phyloP scores from a whole-genome alignment of 306 rosid genomes.

The Biancaea sappan region DNA sequence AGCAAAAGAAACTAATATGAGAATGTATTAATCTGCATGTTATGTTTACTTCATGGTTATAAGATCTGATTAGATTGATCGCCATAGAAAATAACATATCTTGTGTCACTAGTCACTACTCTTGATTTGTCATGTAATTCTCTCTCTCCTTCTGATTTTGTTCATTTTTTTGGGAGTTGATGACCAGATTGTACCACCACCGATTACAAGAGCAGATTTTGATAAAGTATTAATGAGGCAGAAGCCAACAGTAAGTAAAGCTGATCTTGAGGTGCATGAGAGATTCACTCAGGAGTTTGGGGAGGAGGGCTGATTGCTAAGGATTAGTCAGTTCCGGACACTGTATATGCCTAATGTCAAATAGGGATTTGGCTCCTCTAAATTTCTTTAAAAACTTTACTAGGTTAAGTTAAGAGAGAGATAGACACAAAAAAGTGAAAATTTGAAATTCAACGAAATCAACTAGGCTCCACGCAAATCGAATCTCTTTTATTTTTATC shows the following conservation, averaged over 20 bases:
- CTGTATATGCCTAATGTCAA: background rate
- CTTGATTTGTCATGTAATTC: no score
- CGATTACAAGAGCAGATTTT: constrained; percentile 67
- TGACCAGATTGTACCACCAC: constrained; percentile 79
- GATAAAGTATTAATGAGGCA: constrained; percentile 74
- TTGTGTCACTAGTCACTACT: no score
- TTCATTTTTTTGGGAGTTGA: background rate
- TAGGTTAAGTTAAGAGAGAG: no score
- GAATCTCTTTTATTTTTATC: no score
- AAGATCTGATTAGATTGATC: background rate
- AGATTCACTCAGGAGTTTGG: constrained; percentile 80
- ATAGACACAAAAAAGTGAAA: no score
- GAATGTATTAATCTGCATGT: background rate
- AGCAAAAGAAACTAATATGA: background rate
- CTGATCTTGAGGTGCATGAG: constrained; percentile 71
- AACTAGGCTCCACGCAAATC: no score
- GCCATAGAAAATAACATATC: no score
- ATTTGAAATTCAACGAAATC: no score
- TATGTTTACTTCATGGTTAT: background rate
- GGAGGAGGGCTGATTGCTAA: constrained; percentile 64
- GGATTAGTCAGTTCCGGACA: background rate
- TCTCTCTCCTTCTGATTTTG: background rate
- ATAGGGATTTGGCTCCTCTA: background rate
- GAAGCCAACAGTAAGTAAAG: constrained; percentile 78
- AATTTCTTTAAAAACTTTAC: no score